phyloP scores from a whole-genome alignment of 2,329 filamentous ascomycete genomes.

The Fusarium drepaniforme region DNA sequence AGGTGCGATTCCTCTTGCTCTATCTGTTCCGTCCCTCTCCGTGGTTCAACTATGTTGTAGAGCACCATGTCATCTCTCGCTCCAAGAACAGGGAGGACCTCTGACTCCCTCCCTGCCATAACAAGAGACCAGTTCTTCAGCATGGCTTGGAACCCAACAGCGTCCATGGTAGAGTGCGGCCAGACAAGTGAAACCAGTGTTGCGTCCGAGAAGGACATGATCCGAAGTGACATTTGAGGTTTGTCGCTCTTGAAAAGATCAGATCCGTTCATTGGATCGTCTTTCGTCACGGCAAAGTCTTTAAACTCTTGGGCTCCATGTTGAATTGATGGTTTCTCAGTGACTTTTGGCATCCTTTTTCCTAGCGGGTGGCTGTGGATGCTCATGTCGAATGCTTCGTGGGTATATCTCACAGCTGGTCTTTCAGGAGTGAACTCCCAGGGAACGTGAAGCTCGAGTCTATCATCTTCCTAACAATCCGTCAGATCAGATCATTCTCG shows the following conservation, averaged over 20 bases:
- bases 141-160: constrained; percentile 56
- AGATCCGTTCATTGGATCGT: constrained; percentile 43
- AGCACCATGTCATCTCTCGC: constrained; percentile 53
- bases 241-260: constrained; percentile 57
- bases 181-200: constrained; percentile 61
- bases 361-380: constrained; percentile 57
- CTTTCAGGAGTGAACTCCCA: constrained; percentile 43
- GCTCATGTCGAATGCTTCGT: constrained; percentile 50
- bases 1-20: constrained; percentile 16
- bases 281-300: constrained; percentile 20
- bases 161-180: constrained; percentile 63
- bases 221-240: constrained; percentile 61
- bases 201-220: constrained; percentile 62
- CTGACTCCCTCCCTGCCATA: constrained; percentile 55
- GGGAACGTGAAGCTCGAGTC: constrained; percentile 50
- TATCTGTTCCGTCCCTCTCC: not conserved
- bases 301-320: constrained; percentile 27
- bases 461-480: constrained; percentile 29
- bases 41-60: not conserved
- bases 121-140: constrained; percentile 60
- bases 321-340: constrained; percentile 33
- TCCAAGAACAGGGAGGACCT: constrained; percentile 53
- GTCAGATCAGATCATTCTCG: not conserved
- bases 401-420: constrained; percentile 57
- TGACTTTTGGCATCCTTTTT: constrained; percentile 48